Evolutionary conservation across 306 rosid species (phyloP).

Genomic region (Prunus dulcis): DNA sequence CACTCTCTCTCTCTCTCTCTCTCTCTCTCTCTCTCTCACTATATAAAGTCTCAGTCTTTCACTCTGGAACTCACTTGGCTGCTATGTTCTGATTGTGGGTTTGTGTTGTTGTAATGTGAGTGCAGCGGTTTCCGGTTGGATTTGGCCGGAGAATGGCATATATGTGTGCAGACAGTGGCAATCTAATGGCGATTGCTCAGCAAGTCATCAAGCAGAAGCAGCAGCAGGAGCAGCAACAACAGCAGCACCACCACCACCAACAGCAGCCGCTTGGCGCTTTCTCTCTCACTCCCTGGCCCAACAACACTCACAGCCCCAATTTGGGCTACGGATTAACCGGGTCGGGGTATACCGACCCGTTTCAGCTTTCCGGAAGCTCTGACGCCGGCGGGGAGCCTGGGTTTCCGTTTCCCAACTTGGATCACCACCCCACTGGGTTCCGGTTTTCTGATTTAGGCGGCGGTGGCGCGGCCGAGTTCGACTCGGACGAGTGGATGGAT

Average conservation of each 20-base stretch:
- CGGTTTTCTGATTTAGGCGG: slow-evolving; percentile 57
- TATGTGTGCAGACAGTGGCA: slow-evolving; percentile 92
- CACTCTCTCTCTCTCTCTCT: neutral
- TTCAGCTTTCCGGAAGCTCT: slow-evolving; percentile 57
- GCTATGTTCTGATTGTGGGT: neutral
- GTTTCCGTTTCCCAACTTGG: slow-evolving; percentile 62
- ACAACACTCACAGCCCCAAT: slow-evolving; percentile 20
- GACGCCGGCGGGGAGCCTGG: slow-evolving; percentile 43
- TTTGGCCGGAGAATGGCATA: slow-evolving; percentile 77
- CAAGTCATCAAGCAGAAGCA: slow-evolving; percentile 92
- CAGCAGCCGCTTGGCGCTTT: slow-evolving; percentile 38
- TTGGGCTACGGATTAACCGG: slow-evolving; percentile 51
- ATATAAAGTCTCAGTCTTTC: neutral
- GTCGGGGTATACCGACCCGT: slow-evolving; percentile 62
- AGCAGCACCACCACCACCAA: slow-evolving; percentile 37
- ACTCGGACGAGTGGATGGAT: slow-evolving; percentile 97
- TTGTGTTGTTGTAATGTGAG: slow-evolving; percentile 31
- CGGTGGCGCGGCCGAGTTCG: slow-evolving; percentile 63
- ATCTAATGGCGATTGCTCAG: slow-evolving; percentile 98
- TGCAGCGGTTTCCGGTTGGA: slow-evolving; percentile 41
- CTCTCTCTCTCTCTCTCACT: neutral
- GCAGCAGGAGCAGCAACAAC: slow-evolving; percentile 75
- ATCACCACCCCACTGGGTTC: slow-evolving; percentile 57
- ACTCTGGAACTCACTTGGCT: neutral
- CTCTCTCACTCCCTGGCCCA: slow-evolving; percentile 74